Conservation (phyloP, 2,329 filamentous ascomycete species). For the Phyllosticta ampelicida region DNA sequence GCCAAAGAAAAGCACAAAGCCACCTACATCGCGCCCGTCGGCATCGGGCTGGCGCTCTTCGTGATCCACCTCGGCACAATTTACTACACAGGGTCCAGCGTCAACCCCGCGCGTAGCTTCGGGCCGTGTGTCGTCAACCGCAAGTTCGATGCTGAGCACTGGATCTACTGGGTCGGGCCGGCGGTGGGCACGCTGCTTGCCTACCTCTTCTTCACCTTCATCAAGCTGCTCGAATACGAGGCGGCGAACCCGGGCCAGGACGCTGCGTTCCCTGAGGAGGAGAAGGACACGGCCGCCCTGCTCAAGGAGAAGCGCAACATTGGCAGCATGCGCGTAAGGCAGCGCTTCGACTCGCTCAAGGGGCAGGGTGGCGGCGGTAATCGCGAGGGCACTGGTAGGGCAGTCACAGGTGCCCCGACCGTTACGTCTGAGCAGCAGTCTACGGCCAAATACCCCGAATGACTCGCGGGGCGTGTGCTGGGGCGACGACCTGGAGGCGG, state of each 20-base stretch:
- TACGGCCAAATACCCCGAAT: background rate
- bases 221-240: constrained; percentile 41
- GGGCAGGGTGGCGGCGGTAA: background rate
- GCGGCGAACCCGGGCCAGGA: constrained; percentile 40
- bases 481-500: background rate
- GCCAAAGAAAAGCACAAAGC: constrained; percentile 64
- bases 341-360: constrained; percentile 4
- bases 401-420: background rate
- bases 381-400: background rate
- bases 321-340: background rate
- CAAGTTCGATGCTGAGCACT: constrained; percentile 30
- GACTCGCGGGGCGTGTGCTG: background rate
- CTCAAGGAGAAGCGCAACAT: constrained; percentile 9
- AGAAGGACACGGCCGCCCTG: background rate
- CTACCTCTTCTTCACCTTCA: constrained; percentile 37
- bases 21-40: constrained; percentile 60
- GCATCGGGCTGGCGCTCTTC: constrained; percentile 62
- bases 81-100: constrained; percentile 32
- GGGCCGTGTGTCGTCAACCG: constrained; percentile 30
- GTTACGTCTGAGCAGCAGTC: background rate
- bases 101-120: constrained; percentile 33
- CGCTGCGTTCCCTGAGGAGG: constrained; percentile 32
- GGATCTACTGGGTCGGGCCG: constrained; percentile 39
- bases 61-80: constrained; percentile 44
- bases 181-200: constrained; percentile 35